Evolutionary conservation across 345 rosid genomes (phyloP), one percentile per base, ranked within the genome.

Genomic region (Heritiera littoralis): DNA sequence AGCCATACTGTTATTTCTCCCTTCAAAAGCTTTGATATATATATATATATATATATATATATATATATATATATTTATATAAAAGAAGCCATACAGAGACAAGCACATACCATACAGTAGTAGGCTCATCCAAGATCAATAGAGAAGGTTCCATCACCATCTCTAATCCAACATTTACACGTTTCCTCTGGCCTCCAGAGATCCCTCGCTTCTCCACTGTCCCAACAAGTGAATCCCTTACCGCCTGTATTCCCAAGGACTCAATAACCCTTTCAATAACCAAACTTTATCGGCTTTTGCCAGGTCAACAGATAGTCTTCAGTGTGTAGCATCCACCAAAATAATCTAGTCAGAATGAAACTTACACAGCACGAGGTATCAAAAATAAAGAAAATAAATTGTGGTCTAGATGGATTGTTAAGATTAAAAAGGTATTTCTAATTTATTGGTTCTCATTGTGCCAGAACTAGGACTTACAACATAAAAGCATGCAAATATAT

Each of bases 81-180:
- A 66, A 9, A 41, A 66, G 30, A 66, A 14, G 45, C 71, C 1
- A 66, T 18, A 18, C 13, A 18, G 1, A 55, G 23, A 55, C 18
- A 55, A 55, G 58, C 18, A 18, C 13, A 38, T 4, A 7, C 23
- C 3, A n/a, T n/a, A n/a, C n/a, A 56, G 98, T 84, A 41, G 98
- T 92, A 8, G 98, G 98, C 78, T 94, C 98, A 78, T 94, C 98
- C 76, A 94, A 87, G 71, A 94, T 92, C 85, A 94, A 74, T 9
- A 94, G 79, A 49, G 98, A 94, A 86, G 98, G 98, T 84, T 94
- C 98, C 96, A 94, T 92, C 65, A 94, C 97, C 96, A 94, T 90
- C 87, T 94, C 98, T 1, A 92, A 80, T 66, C 98, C 97, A 59
- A 94, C 98, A 75, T 94, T 92, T 30, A 94, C 98, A 72, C 97